Evolutionary conservation across 2,329 filamentous ascomycete genomes (phyloP), one percentile per base, ranked within the genome.

Genomic region (Graphiopsis chlorocephala): DNA sequence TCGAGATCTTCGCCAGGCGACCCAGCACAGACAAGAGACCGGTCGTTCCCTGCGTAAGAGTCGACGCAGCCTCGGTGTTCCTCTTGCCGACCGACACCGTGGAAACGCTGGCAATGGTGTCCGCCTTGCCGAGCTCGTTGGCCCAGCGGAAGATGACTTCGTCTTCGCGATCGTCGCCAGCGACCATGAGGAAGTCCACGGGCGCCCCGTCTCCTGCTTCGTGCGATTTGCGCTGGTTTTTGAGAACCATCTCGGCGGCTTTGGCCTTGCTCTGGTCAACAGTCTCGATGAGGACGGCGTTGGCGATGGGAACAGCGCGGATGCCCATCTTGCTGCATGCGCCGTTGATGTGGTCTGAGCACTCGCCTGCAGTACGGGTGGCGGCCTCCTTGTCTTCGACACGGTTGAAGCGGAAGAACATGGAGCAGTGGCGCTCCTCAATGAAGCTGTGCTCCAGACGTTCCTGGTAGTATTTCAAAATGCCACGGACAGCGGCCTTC

Each of bases 121-220:
- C 72, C 2, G 87, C 79, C 50, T 93, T 83, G 2, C 80, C 79
- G 12, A 97, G 80, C 57, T 86, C 83, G 78, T 97, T 97, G 20
- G 94, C 95, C 94, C 95, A 98, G 67, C 89, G 89, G 80, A 97
- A 98, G 23, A 97, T 90, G 71, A 92, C 90, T 75, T 98, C 94
- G 69, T 98, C 95, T 71, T 97, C 94, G 33, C 94, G 88, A 48
- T 93, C 92, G 73, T 97, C 93, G 42, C 94, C 94, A 35, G 93
- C 86, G 7, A 97, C 91, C 80, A 97, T 87, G 64, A 98, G 78
- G 77, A 97, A 98, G 74, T 97, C 92, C 0, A 92, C 85, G 0
- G 83, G 75, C 17, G 67, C 65, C 1, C 73, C 59, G 12, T 73
- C 74, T 1, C 71, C 69, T 23, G 64, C 64, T 20, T 61, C n/a